These are phyloP conservation scores for Neonectria magnoliae DNA, from an alignment of 2,329 filamentous ascomycete genomes.

Conservation along the genomic window DNA sequence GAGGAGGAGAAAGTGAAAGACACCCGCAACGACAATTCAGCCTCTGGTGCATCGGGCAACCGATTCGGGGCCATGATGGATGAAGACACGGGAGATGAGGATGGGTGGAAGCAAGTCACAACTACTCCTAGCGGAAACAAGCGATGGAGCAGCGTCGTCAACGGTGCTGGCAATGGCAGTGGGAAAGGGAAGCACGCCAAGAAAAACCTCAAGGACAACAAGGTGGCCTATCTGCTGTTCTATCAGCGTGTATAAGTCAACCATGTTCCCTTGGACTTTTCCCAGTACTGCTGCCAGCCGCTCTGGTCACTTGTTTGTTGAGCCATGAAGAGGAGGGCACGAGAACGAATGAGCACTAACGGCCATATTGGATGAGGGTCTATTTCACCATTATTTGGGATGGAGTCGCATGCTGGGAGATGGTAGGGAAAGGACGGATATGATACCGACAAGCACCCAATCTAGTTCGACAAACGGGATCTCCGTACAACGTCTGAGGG, in stretches of 20 bases:
- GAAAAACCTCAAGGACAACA: constrained; percentile 85
- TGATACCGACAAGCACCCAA: constrained; percentile 34
- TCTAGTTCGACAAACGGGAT: constrained; percentile 44
- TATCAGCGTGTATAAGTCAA: constrained; percentile 78
- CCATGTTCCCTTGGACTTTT: neutral
- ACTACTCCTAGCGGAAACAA: constrained; percentile 72
- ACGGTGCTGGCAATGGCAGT: constrained; percentile 67
- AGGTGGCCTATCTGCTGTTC: constrained; percentile 96
- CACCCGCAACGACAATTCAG: constrained; percentile 37
- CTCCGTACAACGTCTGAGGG: constrained; percentile 37
- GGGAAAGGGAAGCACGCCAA: constrained; percentile 67
- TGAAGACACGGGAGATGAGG: constrained; percentile 72
- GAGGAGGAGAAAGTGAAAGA: constrained; percentile 81
- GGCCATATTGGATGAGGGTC: constrained; percentile 42
- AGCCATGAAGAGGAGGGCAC: constrained; percentile 32
- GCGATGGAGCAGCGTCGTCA: constrained; percentile 73
- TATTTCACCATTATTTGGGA: constrained; percentile 36
- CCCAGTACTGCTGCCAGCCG: neutral
- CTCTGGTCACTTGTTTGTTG: constrained; percentile 2
- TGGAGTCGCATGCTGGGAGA: constrained; percentile 38
- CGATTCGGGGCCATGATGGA: constrained; percentile 78
- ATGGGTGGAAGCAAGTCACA: constrained; percentile 85
- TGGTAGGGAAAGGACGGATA: constrained; percentile 32
- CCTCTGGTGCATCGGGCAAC: constrained; percentile 65
- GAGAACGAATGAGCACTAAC: constrained; percentile 39